Conservation (phyloP, 1,284 basidiomycete species). For the Cutaneotrichosporon spelunceum region DNA sequence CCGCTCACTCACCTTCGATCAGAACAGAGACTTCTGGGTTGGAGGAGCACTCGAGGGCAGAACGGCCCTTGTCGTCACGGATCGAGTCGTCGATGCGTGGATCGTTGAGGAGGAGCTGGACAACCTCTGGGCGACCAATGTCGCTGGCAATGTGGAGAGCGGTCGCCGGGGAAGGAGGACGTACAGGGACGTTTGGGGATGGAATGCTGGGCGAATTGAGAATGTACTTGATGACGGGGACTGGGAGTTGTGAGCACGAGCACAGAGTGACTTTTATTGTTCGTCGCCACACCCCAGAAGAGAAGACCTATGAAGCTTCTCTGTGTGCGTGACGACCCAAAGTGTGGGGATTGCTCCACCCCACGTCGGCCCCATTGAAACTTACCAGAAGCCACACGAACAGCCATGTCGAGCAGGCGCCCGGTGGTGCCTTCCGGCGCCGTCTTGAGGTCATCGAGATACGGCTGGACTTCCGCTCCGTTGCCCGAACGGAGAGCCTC, state of each 20-base stretch:
- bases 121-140: slow-evolving; percentile 71
- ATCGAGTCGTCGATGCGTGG: slow-evolving; percentile 76
- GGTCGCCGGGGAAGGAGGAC: slow-evolving; percentile 69
- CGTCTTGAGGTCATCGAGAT: slow-evolving; percentile 68
- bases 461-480: slow-evolving; percentile 72
- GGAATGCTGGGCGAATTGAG: slow-evolving; percentile 69
- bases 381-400: slow-evolving; percentile 76
- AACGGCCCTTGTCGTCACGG: slow-evolving; percentile 66
- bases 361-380: slow-evolving; percentile 20
- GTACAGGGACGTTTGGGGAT: slow-evolving; percentile 53
- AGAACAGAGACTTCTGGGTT: slow-evolving; percentile 63
- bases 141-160: slow-evolving; percentile 83
- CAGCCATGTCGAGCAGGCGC: slow-evolving; percentile 76
- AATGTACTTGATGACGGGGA: slow-evolving; percentile 65
- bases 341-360: background rate
- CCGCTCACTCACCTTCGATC: slow-evolving; percentile 63
- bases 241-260: slow-evolving; percentile 22
- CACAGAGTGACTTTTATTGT: background rate
- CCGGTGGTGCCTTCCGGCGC: slow-evolving; percentile 59
- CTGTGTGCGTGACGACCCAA: slow-evolving; percentile 1
- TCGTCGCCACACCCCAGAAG: background rate
- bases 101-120: slow-evolving; percentile 70
- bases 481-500: slow-evolving; percentile 74
- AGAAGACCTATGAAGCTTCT: background rate
- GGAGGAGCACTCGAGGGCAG: slow-evolving; percentile 68